Conservation (phyloP, 163 green algal species). For the Coccomyxa subellipsoidea region DNA sequence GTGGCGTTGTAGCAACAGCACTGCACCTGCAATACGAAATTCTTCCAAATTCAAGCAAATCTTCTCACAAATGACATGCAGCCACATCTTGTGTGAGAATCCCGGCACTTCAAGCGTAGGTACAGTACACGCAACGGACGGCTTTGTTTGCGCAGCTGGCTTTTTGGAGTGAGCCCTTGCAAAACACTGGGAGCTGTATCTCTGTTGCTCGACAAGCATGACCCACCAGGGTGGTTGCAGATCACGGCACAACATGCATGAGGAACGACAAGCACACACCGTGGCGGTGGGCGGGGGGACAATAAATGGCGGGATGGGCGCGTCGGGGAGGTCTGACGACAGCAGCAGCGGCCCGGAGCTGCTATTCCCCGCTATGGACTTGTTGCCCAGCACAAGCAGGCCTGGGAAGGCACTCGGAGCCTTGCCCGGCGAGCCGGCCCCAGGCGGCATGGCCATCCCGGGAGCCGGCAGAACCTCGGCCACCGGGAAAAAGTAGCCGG, state of each 20-base stretch:
- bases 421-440: too few species aligned
- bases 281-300: background rate
- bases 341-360: background rate
- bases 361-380: background rate
- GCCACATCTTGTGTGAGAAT: too few species aligned
- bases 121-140: too few species aligned
- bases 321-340: background rate
- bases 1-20: conserved; percentile 1
- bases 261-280: background rate
- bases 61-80: background rate
- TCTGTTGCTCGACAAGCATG: background rate
- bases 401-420: background rate
- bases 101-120: too few species aligned
- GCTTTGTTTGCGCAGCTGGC: background rate
- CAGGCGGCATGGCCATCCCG: background rate
- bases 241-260: background rate
- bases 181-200: background rate
- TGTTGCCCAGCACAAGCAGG: background rate
- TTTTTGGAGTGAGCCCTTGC: background rate
- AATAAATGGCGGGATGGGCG: background rate
- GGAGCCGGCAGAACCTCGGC: background rate
- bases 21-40: background rate
- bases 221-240: too few species aligned
- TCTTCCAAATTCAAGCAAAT: background rate
- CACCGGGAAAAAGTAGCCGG: background rate